A percentile compares a stretch with the other conserved stretches of the same genome.
Conservation (phyloP, 495 filamentous ascomycete species). For the Amphirosellinia nigrospora region DNA sequence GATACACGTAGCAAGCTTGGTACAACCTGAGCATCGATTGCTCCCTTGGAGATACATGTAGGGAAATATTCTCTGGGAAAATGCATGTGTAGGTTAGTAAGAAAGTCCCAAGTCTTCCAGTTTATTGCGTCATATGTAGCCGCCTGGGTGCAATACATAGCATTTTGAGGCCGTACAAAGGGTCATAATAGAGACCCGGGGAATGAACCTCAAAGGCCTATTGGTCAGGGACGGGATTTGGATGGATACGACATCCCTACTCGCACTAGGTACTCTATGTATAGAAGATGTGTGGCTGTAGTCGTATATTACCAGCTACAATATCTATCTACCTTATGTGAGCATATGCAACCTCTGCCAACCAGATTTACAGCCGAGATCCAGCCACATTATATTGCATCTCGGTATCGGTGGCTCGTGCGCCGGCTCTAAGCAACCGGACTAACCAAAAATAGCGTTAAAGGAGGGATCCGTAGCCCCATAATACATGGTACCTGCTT, state of each 20-base stretch:
- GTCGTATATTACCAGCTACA: too few species aligned
- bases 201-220: background rate
- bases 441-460: background rate
- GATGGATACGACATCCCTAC: background rate
- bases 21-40: background rate
- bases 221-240: background rate
- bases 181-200: background rate
- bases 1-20: slow-evolving; percentile 9
- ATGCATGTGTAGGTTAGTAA: background rate
- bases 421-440: background rate
- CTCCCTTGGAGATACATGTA: too few species aligned
- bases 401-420: slow-evolving; percentile 11
- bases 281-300: background rate
- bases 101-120: too few species aligned
- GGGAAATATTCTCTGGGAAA: background rate
- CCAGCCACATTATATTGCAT: slow-evolving; percentile 13
- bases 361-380: slow-evolving; percentile 9
- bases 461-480: background rate
- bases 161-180: too few species aligned
- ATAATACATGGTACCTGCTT: slow-evolving; percentile 13
- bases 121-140: background rate
- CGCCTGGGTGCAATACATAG: too few species aligned
- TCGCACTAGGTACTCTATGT: too few species aligned
- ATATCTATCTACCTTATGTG: too few species aligned
- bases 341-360: background rate